Evolutionary conservation across 495 filamentous ascomycete genomes (phyloP).

Genomic region (Poronia punctata): DNA sequence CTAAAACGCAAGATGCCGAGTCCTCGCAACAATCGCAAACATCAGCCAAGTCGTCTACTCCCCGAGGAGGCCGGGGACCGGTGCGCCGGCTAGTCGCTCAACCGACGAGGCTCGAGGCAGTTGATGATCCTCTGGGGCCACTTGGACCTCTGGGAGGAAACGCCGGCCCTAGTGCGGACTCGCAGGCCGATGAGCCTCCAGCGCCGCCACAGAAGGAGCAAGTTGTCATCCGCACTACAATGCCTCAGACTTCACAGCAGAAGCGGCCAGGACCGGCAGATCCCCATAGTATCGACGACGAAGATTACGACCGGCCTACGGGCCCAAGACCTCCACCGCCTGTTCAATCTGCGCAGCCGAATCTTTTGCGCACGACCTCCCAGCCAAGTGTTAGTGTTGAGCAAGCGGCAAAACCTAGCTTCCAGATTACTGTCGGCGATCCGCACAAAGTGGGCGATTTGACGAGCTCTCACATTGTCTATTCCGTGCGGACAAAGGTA

Average conservation of each 20-base stretch:
- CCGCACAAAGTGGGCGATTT: slow-evolving; percentile 96
- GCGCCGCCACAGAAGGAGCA: slow-evolving; percentile 84
- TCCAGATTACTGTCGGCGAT: slow-evolving; percentile 90
- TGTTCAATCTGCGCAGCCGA: slow-evolving; percentile 58
- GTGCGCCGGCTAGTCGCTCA: slow-evolving; percentile 70
- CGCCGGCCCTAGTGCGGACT: slow-evolving; percentile 29
- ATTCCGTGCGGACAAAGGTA: slow-evolving; percentile 91
- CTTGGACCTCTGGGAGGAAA: slow-evolving; percentile 67
- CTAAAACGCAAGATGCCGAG: slow-evolving; percentile 17
- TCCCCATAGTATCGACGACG: slow-evolving; percentile 51
- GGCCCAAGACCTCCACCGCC: slow-evolving; percentile 64
- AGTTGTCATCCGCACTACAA: slow-evolving; percentile 50
- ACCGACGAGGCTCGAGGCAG: slow-evolving; percentile 75
- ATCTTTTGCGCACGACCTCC: slow-evolving; percentile 49
- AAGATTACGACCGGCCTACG: slow-evolving; percentile 28
- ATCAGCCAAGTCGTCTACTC: slow-evolving; percentile 26
- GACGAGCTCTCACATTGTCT: slow-evolving; percentile 95
- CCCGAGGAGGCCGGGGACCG: slow-evolving; percentile 23
- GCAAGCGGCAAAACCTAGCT: slow-evolving; percentile 82
- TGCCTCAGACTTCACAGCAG: slow-evolving; percentile 30
- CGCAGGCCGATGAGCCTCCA: slow-evolving; percentile 62
- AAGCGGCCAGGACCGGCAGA: slow-evolving; percentile 46
- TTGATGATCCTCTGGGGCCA: slow-evolving; percentile 81
- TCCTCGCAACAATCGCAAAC: slow-evolving; percentile 22
- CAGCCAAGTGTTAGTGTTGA: slow-evolving; percentile 83